Evolutionary conservation across 2,329 filamentous ascomycete species (phyloP).

Genomic region (Penicillium sp.): DNA sequence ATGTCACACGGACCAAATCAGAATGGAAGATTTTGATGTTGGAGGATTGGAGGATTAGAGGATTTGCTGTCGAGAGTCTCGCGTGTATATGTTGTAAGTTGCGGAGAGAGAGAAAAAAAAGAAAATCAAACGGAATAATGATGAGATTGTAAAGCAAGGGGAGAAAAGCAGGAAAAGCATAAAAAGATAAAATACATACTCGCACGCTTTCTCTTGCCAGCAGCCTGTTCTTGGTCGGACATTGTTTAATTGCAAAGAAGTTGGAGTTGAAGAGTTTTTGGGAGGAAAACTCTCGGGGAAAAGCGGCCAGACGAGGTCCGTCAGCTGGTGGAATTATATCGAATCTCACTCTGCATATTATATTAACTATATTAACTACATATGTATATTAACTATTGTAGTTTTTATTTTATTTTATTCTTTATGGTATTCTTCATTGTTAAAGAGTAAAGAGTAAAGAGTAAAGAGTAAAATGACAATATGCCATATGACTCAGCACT

Average conservation of each 20-base stretch:
- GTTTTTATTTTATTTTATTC: neutral
- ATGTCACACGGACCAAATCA: neutral
- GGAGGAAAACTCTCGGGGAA: neutral
- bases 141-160: neutral
- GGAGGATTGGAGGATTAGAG: neutral
- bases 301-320: neutral
- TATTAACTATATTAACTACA: too few species aligned
- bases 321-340: neutral
- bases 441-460: too few species aligned
- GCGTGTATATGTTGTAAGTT: neutral
- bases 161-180: too few species aligned
- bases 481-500: neutral
- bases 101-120: neutral
- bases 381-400: too few species aligned
- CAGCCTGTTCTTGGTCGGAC: slow-evolving; percentile 32
- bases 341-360: neutral
- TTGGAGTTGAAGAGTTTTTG: slow-evolving; percentile 23
- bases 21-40: neutral
- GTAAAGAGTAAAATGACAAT: too few species aligned
- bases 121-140: neutral
- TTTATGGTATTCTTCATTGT: neutral
- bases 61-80: neutral
- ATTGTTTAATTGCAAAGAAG: slow-evolving; percentile 17
- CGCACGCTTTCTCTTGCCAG: slow-evolving; percentile 40
- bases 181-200: slow-evolving; percentile 30